These are phyloP conservation scores for Sarocladium kiliense DNA, from an alignment of 2,329 filamentous ascomycete species.

Conservation along the genomic window DNA sequence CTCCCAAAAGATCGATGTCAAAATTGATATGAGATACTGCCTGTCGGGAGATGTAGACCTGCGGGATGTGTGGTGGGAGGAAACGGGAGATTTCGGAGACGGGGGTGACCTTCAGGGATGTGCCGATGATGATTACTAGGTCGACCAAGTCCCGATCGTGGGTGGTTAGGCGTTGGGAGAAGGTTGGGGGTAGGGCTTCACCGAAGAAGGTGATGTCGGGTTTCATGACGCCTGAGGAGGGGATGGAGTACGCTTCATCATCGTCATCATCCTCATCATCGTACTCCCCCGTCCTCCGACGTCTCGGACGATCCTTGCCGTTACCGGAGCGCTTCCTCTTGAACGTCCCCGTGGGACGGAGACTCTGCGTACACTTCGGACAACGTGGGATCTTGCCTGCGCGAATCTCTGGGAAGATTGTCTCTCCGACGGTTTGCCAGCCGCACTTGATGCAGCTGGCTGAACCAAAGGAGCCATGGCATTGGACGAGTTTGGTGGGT, in stretches of 20 bases:
- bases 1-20: constrained; percentile 91
- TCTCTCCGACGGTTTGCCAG: constrained; percentile 66
- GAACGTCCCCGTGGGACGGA: constrained; percentile 28
- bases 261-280: constrained; percentile 40
- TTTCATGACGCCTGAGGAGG: constrained; percentile 78
- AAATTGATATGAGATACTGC: constrained; percentile 88
- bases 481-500: constrained; percentile 82
- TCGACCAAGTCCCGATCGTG: constrained; percentile 78
- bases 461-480: constrained; percentile 92
- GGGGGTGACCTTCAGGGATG: constrained; percentile 89
- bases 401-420: constrained; percentile 75
- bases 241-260: constrained; percentile 49
- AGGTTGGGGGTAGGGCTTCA: constrained; percentile 79
- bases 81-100: constrained; percentile 87
- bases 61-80: constrained; percentile 72
- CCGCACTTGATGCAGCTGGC: constrained; percentile 83
- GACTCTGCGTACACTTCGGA: constrained; percentile 57
- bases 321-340: constrained; percentile 35
- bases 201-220: constrained; percentile 98
- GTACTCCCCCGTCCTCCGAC: constrained; percentile 26
- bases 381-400: constrained; percentile 74
- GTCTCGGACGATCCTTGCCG: constrained; percentile 30
- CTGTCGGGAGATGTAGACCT: constrained; percentile 84
- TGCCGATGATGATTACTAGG: constrained; percentile 92
- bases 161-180: constrained; percentile 74